Percentiles rank a stretch among this genome's conserved stretches.
Evolutionary conservation across 805 yeast species (phyloP).

Genomic region (Lipomyces mesembrius): DNA sequence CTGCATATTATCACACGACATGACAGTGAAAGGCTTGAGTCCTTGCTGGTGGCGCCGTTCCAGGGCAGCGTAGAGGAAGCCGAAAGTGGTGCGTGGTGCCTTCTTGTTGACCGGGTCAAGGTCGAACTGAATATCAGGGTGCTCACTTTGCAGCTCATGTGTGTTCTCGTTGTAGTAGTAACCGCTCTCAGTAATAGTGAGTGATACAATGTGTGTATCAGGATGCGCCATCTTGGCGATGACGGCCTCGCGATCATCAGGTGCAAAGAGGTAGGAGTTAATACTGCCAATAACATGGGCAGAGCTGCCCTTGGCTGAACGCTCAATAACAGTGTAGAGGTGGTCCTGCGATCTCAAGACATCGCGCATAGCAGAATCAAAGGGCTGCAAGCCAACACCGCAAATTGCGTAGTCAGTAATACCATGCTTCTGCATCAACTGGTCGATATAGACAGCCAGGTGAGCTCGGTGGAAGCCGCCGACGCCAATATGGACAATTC

Average conservation of each 20-base stretch:
- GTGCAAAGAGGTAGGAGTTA: constrained; percentile 11
- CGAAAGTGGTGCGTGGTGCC: constrained; percentile 13
- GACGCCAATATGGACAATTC: constrained; percentile 10
- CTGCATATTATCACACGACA: constrained; percentile 10
- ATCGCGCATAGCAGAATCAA: constrained; percentile 6
- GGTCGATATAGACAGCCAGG: constrained; percentile 8
- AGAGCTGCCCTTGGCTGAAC: constrained; percentile 11
- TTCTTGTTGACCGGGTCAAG: constrained; percentile 9
- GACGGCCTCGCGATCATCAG: constrained; percentile 12
- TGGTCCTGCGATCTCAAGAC: constrained; percentile 5
- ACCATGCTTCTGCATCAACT: constrained; percentile 10
- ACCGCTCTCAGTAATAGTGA: constrained; percentile 11
- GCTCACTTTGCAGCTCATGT: constrained; percentile 9
- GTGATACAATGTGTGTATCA: constrained; percentile 8
- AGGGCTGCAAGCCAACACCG: constrained; percentile 11
- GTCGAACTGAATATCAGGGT: constrained; percentile 10
- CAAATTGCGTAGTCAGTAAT: constrained; percentile 8
- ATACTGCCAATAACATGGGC: constrained; percentile 10
- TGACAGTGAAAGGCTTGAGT: constrained; percentile 10
- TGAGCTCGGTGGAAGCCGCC: constrained; percentile 11
- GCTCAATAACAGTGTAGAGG: constrained; percentile 10
- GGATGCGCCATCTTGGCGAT: constrained; percentile 12
- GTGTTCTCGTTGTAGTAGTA: constrained; percentile 11
- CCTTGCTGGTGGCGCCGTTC: constrained; percentile 10
- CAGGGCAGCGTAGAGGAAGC: constrained; percentile 11